Base-by-base conservation (phyloP, 768 basidiomycete species). In the Termitomyces sp. region DNA sequence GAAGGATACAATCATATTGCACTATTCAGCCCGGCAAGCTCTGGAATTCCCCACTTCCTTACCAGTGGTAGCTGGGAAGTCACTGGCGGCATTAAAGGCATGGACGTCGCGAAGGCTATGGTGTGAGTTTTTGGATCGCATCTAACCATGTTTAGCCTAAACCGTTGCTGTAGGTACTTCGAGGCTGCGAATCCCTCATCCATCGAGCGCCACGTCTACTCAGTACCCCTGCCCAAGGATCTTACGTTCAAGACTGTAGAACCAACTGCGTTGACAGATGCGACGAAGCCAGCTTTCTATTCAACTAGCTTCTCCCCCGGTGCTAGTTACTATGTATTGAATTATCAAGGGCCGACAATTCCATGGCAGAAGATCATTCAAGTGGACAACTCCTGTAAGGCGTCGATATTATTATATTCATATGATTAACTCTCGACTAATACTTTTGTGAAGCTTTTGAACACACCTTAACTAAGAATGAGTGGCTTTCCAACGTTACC, bases 1-100 rank as follows among this genome's bases (percentile, higher is more conserved):
- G 86, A 91, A 4, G 97, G 97, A 0, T 98, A 82, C 78, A 89
- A 92, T 66, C 96, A 98, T 70, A 87, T 99, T 68, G 97, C 96
- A 0, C 81, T 95, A 36, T 99, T 96, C 79, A 88, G 84, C 65
- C 89, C 94, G 7, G 85, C 90, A 3, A 83, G 81, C 62, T 81
- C 89, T 18, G 74, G 78, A 33, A 84, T 79, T 1, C 94, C 96
- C 2, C 82, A 76, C 38, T 99, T 93, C 78, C 78, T 99, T 42
- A 98, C 96, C 1, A 80, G 81, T 2, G 96, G 96, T 1, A 71
- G 85, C 18, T 97, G 95, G 95, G 96, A 99, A 73, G 93, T 98
- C 6, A 87, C 87, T 3, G 82, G 81, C 12, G 82, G 82, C 8
- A 88, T 97, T 64, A 76, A 82, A 59, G 90, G 84, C 5, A 84